Conservation (phyloP, 2,329 filamentous ascomycete genomes). For the Penicillium sp. region DNA sequence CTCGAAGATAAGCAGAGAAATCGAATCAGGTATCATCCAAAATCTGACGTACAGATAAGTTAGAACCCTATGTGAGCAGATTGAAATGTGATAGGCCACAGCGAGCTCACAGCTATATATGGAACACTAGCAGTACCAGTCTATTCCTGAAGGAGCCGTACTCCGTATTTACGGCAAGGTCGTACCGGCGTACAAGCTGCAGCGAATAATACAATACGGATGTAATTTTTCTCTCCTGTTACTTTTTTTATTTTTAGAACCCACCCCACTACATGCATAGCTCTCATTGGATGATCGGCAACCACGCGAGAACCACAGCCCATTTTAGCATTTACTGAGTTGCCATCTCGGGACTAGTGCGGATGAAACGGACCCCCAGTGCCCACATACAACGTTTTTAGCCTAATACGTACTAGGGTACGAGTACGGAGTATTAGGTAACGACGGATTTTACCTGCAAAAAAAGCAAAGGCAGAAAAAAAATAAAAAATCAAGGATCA, state of each 20-base stretch:
- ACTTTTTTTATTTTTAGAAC: conserved; percentile 1
- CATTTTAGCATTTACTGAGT: background rate
- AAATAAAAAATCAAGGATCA: background rate
- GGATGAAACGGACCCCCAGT: too few relatives aligned
- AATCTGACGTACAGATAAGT: too few relatives aligned
- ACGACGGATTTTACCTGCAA: background rate
- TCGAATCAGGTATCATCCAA: too few relatives aligned
- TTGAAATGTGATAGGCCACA: too few relatives aligned
- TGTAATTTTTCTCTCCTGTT: background rate
- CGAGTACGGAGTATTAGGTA: background rate
- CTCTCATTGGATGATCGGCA: background rate
- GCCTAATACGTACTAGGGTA: background rate
- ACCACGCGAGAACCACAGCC: conserved; percentile 4
- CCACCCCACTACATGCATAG: background rate
- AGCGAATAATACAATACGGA: background rate
- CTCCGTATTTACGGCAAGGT: background rate
- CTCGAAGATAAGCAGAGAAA: too few relatives aligned
- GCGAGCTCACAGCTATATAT: background rate
- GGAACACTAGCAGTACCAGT: background rate
- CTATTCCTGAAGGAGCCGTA: background rate
- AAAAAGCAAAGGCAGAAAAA: background rate
- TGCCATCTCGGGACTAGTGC: background rate
- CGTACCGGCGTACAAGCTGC: background rate
- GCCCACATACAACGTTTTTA: background rate
- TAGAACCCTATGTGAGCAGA: too few relatives aligned